Base-by-base conservation (phyloP, 495 filamentous ascomycete genomes). In the Penicillium argentinense region DNA sequence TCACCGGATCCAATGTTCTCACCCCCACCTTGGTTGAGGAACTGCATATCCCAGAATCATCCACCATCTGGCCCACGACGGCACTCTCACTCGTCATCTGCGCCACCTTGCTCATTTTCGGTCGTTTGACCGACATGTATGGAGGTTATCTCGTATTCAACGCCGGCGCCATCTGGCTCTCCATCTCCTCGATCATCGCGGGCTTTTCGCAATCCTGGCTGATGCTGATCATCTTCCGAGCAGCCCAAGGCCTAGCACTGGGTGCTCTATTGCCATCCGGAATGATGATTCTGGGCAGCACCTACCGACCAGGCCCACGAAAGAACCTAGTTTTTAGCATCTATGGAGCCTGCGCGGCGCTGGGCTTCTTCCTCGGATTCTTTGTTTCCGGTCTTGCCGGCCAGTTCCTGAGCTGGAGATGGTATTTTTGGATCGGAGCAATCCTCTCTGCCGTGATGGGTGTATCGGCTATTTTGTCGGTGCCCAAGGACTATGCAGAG, bases 261-360 rank as follows among this genome's bases (percentile, higher is more conserved):
- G 86, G 87, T 12, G 87, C 88, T 0, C 89, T 87, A 38, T 67
- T 93, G 16, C 89, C 89, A 3, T 82, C 86, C 3, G 79, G 86
- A 9, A 75, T 96, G 9, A 88, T 89, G 76, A 77, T 96, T 11
- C 66, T 96, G 9, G 88, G 88, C 2, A 86, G 82, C 56, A 81
- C 81, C 2, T 96, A 96, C 57, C 77, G 90, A 5, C 90, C 90
- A 0, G 90, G 89, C 0, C 88, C 88, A 5, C 73, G 90, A 9
- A 95, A 95, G 68, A 96, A 95, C 56, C 51, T 93, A 11, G 80
- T 93, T 0, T 95, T 95, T 60, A 82, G 82, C 32, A 64, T 93
- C 0, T 95, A 92, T 62, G 87, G 89, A 1, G 86, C 84, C 0
- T 82, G 81, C 49, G 88, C 89, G 0, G 82, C 85, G 0, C 50